A percentile compares a stretch with the other conserved stretches of the same genome.
Evolutionary conservation across 2,329 filamentous ascomycete genomes (phyloP).

Genomic region (Trichophyton simii): DNA sequence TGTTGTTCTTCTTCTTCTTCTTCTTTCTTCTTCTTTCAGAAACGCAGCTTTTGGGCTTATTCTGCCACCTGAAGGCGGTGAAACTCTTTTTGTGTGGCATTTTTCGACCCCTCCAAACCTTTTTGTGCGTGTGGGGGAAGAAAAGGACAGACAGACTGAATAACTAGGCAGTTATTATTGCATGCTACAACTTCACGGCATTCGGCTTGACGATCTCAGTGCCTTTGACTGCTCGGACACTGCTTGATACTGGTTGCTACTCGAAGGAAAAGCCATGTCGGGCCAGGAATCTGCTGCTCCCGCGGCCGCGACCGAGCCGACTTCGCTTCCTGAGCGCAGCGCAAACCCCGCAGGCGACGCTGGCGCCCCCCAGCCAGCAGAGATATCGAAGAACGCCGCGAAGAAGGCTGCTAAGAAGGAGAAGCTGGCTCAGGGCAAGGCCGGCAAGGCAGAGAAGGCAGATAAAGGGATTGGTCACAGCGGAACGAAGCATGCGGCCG

Average conservation of each 20-base stretch:
- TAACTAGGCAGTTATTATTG: no score
- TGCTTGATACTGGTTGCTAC: neutral
- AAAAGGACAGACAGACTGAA: neutral
- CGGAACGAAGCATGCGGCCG: constrained; percentile 32
- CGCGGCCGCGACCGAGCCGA: constrained; percentile 19
- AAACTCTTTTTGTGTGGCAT: constrained; percentile 8
- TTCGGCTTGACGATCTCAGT: no score
- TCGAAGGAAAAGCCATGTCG: constrained; percentile 8
- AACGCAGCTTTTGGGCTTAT: constrained; percentile 10
- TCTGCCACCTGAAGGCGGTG: constrained; percentile 33
- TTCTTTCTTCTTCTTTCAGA: no score
- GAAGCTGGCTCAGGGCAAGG: constrained; percentile 33
- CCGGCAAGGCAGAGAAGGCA: constrained; percentile 20
- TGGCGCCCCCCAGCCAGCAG: constrained; percentile 18
- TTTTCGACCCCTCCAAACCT: constrained; percentile 5
- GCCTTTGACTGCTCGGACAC: no score
- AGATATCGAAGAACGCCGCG: constrained; percentile 31
- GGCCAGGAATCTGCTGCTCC: constrained; percentile 9
- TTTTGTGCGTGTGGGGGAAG: neutral
- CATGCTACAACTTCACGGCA: no score
- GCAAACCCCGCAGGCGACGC: constrained; percentile 25
- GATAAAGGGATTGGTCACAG: constrained; percentile 32
- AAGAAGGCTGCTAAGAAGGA: constrained; percentile 40
- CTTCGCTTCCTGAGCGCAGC: constrained; percentile 27
- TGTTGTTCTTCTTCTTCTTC: no score